phyloP scores from a whole-genome alignment of 139 green algal genomes.

The Micractinium sp. region DNA sequence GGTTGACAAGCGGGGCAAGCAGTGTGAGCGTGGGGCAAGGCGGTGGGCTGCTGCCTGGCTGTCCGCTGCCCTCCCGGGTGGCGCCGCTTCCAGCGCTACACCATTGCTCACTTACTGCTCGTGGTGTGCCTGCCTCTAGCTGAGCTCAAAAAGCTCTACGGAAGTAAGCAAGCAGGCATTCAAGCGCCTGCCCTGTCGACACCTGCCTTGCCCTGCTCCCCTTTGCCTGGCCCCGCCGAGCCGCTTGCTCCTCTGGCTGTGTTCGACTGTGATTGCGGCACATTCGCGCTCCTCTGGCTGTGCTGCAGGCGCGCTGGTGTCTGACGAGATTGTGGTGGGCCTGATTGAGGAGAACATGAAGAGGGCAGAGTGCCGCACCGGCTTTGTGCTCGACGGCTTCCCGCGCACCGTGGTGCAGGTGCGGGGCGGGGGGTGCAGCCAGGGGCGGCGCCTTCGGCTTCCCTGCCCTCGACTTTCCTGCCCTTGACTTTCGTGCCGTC shows the following conservation, averaged over 20 bases:
- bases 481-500: neutral
- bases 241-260: neutral
- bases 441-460: neutral
- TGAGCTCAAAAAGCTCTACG: too few relatives aligned
- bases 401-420: conserved; percentile 78
- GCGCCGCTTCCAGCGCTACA: neutral
- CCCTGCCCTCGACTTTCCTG: neutral
- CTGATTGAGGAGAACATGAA: conserved; percentile 94
- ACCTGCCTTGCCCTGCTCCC: too few relatives aligned
- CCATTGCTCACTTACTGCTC: neutral
- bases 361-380: conserved; percentile 87
- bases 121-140: neutral
- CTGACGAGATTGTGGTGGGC: conserved; percentile 97
- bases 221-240: too few relatives aligned
- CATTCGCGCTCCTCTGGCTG: neutral
- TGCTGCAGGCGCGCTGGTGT: conserved; percentile 80
- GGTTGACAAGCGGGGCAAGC: neutral
- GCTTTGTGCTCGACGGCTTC: conserved; percentile 99
- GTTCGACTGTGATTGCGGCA: neutral
- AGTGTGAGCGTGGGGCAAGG: too few relatives aligned
- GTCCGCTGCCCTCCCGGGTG: too few relatives aligned
- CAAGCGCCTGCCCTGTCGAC: too few relatives aligned
- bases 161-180: too few relatives aligned
- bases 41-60: too few relatives aligned
- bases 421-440: neutral